These are phyloP conservation scores for Aspergillus fumigatus DNA, from an alignment of 2,329 filamentous ascomycete species.

Conservation along the genomic window DNA sequence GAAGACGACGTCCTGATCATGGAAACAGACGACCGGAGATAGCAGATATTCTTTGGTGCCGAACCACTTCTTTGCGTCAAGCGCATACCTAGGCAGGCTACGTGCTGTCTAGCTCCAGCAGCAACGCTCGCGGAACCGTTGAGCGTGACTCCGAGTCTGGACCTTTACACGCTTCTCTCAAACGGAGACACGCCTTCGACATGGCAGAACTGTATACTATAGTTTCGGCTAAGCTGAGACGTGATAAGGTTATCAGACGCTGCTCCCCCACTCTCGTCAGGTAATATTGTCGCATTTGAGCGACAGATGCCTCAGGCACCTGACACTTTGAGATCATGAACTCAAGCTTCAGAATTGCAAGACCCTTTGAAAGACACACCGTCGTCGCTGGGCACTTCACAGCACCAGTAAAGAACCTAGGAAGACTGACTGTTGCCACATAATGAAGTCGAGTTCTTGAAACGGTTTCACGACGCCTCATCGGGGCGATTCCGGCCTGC, in stretches of 20 bases:
- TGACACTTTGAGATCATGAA: too few species aligned
- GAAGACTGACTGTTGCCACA: background rate
- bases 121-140: background rate
- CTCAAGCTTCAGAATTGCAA: too few species aligned
- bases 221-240: background rate
- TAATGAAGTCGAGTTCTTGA: background rate
- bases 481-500: background rate
- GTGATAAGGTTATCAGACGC: background rate
- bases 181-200: background rate
- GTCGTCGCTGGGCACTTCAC: too few species aligned
- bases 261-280: background rate
- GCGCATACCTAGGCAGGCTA: background rate
- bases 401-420: too few species aligned
- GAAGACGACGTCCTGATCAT: slow-evolving; percentile 68
- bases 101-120: background rate
- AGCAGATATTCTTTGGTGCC: background rate
- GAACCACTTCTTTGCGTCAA: background rate
- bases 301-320: background rate
- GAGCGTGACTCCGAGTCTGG: background rate
- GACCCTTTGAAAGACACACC: too few species aligned
- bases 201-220: background rate
- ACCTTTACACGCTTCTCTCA: background rate
- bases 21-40: slow-evolving; percentile 44
- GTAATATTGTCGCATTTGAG: background rate
- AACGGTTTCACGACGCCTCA: background rate